Percentiles rank a stretch among this genome's conserved stretches.
phyloP scores from a whole-genome alignment of 2,329 filamentous ascomycete genomes.

The Ophiosphaerella narmari region DNA sequence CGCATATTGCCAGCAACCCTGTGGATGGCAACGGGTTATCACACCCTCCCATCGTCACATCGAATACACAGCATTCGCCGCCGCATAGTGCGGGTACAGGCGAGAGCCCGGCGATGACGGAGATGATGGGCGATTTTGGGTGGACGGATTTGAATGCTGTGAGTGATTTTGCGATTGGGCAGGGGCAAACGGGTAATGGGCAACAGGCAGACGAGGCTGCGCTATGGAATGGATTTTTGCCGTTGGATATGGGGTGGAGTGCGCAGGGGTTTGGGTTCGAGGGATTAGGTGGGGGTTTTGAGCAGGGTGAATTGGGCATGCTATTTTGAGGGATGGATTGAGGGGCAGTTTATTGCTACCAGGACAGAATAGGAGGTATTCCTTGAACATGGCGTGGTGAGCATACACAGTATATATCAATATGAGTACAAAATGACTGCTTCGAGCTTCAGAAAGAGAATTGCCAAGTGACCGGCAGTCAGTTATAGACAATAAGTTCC shows the following conservation, averaged over 20 bases:
- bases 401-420: no score
- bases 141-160: slow-evolving; percentile 56
- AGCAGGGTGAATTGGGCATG: slow-evolving; percentile 34
- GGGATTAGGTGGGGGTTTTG: slow-evolving; percentile 28
- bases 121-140: slow-evolving; percentile 55
- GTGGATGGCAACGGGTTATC: slow-evolving; percentile 33
- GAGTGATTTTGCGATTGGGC: slow-evolving; percentile 52
- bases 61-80: slow-evolving; percentile 21
- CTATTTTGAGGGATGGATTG: slow-evolving; percentile 22
- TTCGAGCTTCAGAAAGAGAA: no score
- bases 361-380: no score
- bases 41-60: slow-evolving; percentile 12
- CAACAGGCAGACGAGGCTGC: slow-evolving; percentile 29
- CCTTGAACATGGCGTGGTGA: no score
- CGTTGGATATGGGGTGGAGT: slow-evolving; percentile 45
- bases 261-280: slow-evolving; percentile 39
- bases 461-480: no score
- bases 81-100: slow-evolving; percentile 46
- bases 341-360: not conserved
- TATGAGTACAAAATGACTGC: no score
- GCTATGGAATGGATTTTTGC: slow-evolving; percentile 44
- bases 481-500: no score
- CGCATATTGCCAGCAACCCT: slow-evolving; percentile 31
- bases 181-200: slow-evolving; percentile 43
- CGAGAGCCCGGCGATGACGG: slow-evolving; percentile 50